Base-by-base conservation (phyloP, 768 basidiomycete genomes). In the Lanmaoa rubissima region DNA sequence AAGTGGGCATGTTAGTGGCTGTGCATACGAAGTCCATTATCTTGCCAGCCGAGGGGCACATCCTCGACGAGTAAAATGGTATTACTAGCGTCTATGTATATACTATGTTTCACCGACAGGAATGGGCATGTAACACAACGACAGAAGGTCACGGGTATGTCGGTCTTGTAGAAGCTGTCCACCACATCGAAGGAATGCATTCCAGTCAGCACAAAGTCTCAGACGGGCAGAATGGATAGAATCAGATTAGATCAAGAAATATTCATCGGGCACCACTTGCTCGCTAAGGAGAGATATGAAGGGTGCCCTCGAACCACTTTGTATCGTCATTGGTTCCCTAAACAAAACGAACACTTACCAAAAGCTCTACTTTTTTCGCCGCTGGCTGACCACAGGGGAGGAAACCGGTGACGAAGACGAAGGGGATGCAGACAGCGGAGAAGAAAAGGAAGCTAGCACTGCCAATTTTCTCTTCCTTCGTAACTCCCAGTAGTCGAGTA, bases 221-320 rank as follows among this genome's bases (percentile, higher is more conserved):
- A 26, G 17, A 12, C 1, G 17, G 1, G 5, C 14, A 34, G 51
- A 46, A 53, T 26, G n/a, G 9, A 46, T 21, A 46, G 26, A 46
- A 81, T 92, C 90, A 92, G 86, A 92, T 92, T 92, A 92, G 90
- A 92, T 92, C 90, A 92, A 92, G 90, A 79, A 78, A 70, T 60
- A 72, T 73, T 83, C 89, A 85, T 40, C 14, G 85, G 79, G 77
- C 73, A 69, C 86, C 70, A 62, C 73, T 69, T 59, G 63, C 67
- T 68, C 70, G 59, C 45, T 45, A 59, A 62, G 67, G 63, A 65
- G 65, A 55, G 36, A 59, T 54, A 45, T 12, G 55, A 34, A 65
- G 73, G 85, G 87, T 76, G 86, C 82, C 83, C 83, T 90, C 83
- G 11, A 62, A 78, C 82, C 88, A 88, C 86, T 79, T 79, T 73